Evolutionary conservation across 139 green algal species (phyloP), one percentile per base, ranked within the genome.

Genomic region (Chlamydomonas eustigma): DNA sequence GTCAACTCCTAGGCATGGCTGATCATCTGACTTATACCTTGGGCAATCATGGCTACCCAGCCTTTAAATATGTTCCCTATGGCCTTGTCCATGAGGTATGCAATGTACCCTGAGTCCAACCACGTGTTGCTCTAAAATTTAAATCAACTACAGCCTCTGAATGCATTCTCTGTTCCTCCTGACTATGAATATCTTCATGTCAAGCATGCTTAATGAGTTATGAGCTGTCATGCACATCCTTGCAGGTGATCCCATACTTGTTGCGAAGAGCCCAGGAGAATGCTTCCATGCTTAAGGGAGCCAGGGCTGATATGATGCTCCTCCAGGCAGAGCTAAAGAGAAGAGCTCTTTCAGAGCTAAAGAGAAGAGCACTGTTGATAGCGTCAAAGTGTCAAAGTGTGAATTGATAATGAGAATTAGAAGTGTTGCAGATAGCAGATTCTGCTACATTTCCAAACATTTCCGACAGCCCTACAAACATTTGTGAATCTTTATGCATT

Each of bases 1-100:
- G 90, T 0, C 92, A 83, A 71, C 86, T 98, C 73, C 84, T 96
- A 81, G 94, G 94, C 73, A 98, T 98, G 94, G 77, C 81, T 1
- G 94, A 98, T 86, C 86, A 93, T 81, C 83, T 97, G 28, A 94
- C 87, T 18, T 77, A 80, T 51, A 80, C 78, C 36, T 51, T 83
- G 37, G 78, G 78, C 1, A 35, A 63, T 2, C 25, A 50, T 31
- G 78, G 72, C 35, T 73, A 73, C 72, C 44, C 39, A 0, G 71
- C 71, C n/a, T 93, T 89, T 84, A 97, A 94, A 81, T 94, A 94
- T 71, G 80, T 92, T 22, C 88, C 91, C 0, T 97, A 92, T 74
- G 92, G 92, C 6, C 71, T 39, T 12, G 75, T 96, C 24, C 78
- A 88, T 31, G 81, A 95, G 78, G 84, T 92, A n/a, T n/a, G 25